Evolutionary conservation across 1,139 yeast genomes (phyloP).

Genomic region (Yamadazyma conglobata): DNA sequence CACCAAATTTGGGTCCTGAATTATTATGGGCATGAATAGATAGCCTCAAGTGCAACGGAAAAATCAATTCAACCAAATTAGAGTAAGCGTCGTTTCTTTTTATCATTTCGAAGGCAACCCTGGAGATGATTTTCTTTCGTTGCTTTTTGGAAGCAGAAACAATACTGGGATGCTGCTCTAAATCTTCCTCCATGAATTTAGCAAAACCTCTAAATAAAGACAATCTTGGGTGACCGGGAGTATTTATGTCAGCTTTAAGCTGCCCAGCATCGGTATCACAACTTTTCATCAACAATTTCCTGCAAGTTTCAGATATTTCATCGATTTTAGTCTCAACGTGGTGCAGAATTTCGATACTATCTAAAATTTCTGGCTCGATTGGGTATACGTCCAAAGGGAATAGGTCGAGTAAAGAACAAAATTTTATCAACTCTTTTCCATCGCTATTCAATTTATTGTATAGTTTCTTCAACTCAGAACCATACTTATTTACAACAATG

Average conservation of each 20-base stretch:
- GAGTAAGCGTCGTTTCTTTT: slow-evolving; percentile 63
- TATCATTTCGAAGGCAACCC: slow-evolving; percentile 62
- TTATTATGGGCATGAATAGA: slow-evolving; percentile 62
- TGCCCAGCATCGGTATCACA: slow-evolving; percentile 42
- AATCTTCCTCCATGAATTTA: slow-evolving; percentile 58
- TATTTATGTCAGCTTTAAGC: slow-evolving; percentile 32
- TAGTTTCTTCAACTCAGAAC: slow-evolving; percentile 38
- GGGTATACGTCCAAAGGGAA: slow-evolving; percentile 23
- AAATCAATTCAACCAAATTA: slow-evolving; percentile 54
- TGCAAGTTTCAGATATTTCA: slow-evolving; percentile 32
- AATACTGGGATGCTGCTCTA: slow-evolving; percentile 39
- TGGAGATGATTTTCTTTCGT: slow-evolving; percentile 48
- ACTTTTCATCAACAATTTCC: slow-evolving; percentile 33
- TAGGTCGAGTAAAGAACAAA: slow-evolving; percentile 36
- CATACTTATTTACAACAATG: slow-evolving; percentile 46
- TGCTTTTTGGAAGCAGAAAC: slow-evolving; percentile 40
- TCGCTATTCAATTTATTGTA: slow-evolving; percentile 29
- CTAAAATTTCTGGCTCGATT: slow-evolving; percentile 18
- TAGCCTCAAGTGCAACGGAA: slow-evolving; percentile 56
- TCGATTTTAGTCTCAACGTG: slow-evolving; percentile 34
- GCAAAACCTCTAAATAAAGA: slow-evolving; percentile 54
- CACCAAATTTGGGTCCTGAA: slow-evolving; percentile 57
- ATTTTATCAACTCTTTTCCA: slow-evolving; percentile 26
- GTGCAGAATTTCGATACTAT: slow-evolving; percentile 26
- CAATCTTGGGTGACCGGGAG: slow-evolving; percentile 49